phyloP scores from a whole-genome alignment of 2,329 filamentous ascomycete species.

The Epichloe uncinata region DNA sequence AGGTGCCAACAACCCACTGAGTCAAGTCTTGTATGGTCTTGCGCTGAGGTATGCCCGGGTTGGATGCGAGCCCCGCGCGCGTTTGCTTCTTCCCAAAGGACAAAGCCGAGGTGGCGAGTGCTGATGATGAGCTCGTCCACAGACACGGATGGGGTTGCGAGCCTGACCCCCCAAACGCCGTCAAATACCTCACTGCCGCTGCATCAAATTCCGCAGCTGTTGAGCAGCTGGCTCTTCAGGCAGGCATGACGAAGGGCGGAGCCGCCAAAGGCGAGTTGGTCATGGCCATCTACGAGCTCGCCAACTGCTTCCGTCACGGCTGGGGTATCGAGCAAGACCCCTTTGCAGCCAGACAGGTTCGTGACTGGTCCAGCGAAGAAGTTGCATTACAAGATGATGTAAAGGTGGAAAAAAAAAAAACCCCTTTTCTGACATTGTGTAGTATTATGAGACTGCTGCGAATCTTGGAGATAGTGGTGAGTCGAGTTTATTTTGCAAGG shows the following conservation, averaged over 20 bases:
- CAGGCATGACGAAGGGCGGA: conserved; percentile 85
- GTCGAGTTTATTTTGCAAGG: conserved; percentile 14
- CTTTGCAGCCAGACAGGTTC: conserved; percentile 61
- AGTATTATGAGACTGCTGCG: conserved; percentile 96
- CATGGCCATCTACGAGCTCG: conserved; percentile 89
- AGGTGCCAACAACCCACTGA: conserved; percentile 81
- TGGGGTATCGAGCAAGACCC: conserved; percentile 86
- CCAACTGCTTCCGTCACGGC: conserved; percentile 83
- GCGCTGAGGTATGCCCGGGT: conserved; percentile 62
- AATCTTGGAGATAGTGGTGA: conserved; percentile 80
- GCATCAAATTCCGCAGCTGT: conserved; percentile 82
- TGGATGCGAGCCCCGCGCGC: conserved; percentile 20
- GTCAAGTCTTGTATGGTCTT: conserved; percentile 90
- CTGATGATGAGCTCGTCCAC: conserved; percentile 6
- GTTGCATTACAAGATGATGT: not conserved
- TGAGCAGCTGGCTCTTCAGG: conserved; percentile 71
- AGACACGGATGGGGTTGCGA: conserved; percentile 90
- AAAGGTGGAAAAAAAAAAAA: not conserved
- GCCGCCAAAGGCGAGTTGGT: conserved; percentile 93
- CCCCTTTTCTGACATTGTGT: conserved; percentile 9
- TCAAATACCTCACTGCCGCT: conserved; percentile 75
- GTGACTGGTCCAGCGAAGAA: conserved; percentile 19
- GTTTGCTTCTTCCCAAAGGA: conserved; percentile 7
- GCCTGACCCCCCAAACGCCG: conserved; percentile 56
- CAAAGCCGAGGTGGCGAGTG: not conserved